A percentile compares a stretch with the other conserved stretches of the same genome.
phyloP scores from a whole-genome alignment of 129 eudicot species.

The Chrysanthemum lavandulifolium region DNA sequence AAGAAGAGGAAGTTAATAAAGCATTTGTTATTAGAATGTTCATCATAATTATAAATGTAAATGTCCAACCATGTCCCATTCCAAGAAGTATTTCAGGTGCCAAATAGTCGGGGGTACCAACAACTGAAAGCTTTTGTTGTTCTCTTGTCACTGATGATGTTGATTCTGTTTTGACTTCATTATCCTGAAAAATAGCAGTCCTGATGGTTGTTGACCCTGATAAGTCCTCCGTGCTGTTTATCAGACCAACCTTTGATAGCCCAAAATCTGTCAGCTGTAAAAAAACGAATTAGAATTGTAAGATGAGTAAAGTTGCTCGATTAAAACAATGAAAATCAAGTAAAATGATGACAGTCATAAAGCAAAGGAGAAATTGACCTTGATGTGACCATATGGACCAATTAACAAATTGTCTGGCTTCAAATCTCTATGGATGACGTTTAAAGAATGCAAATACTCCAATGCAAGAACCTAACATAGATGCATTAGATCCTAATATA shows the following conservation, averaged over 20 bases:
- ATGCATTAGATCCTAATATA: slow-evolving; percentile 1
- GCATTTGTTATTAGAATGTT: background rate
- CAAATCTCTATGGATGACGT: slow-evolving; percentile 94
- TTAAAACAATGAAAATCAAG: background rate
- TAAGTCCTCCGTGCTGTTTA: slow-evolving; percentile 92
- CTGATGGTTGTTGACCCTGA: slow-evolving; percentile 59
- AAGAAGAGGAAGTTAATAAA: background rate
- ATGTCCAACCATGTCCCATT: slow-evolving; percentile 86
- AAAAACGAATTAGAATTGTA: slow-evolving; percentile 47
- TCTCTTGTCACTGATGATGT: slow-evolving; percentile 52
- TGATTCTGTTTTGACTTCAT: slow-evolving; percentile 41
- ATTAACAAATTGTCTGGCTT: slow-evolving; percentile 95
- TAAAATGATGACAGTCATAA: slow-evolving; percentile 14
- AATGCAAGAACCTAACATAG: slow-evolving; percentile 85
- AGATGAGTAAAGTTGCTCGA: slow-evolving; percentile 27
- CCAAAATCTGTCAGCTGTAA: slow-evolving; percentile 99
- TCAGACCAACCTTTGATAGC: slow-evolving; percentile 96
- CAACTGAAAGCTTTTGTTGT: slow-evolving; percentile 78
- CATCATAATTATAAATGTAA: slow-evolving; percentile 11
- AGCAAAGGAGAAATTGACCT: slow-evolving; percentile 55
- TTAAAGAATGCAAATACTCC: slow-evolving; percentile 88
- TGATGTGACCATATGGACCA: slow-evolving; percentile 97
- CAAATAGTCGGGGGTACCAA: slow-evolving; percentile 98
- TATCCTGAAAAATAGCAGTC: slow-evolving; percentile 53
- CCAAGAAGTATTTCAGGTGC: slow-evolving; percentile 99